phyloP scores from a whole-genome alignment of 2,329 filamentous ascomycete genomes.

The Penicillium sp. region DNA sequence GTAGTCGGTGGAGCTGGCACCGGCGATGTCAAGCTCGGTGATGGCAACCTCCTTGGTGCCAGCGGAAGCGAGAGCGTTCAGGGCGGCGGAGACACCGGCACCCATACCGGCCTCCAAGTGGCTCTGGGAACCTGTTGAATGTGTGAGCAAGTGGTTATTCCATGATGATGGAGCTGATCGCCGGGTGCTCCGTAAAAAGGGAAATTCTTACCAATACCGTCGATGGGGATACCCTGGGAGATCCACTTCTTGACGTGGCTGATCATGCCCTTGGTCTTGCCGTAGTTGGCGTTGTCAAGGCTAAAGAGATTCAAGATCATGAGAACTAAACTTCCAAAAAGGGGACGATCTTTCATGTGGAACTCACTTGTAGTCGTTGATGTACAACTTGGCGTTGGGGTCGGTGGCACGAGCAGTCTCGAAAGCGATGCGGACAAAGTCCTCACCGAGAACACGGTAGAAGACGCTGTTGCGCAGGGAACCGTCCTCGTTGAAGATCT shows the following conservation, averaged over 20 bases:
- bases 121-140: background rate
- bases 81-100: constrained; percentile 29
- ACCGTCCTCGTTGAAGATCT: constrained; percentile 49
- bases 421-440: constrained; percentile 65
- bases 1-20: constrained; percentile 53
- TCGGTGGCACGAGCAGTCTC: constrained; percentile 61
- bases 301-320: constrained; percentile 43
- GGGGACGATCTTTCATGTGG: background rate
- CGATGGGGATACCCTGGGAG: constrained; percentile 56
- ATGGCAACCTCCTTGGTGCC: constrained; percentile 55
- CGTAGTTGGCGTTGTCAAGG: constrained; percentile 54
- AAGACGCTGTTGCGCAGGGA: constrained; percentile 57
- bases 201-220: constrained; percentile 50
- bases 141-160: background rate
- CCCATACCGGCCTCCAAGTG: constrained; percentile 1
- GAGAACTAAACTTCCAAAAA: background rate
- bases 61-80: constrained; percentile 49
- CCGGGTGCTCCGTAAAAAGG: too few species aligned
- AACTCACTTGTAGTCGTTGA: constrained; percentile 58
- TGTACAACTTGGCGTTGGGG: constrained; percentile 63
- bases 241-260: constrained; percentile 59
- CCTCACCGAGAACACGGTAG: constrained; percentile 62
- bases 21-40: constrained; percentile 63
- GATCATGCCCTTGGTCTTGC: constrained; percentile 55
- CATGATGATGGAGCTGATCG: background rate